Conservation (phyloP, 2,329 filamentous ascomycete species). For the Trichoderma sp. region DNA sequence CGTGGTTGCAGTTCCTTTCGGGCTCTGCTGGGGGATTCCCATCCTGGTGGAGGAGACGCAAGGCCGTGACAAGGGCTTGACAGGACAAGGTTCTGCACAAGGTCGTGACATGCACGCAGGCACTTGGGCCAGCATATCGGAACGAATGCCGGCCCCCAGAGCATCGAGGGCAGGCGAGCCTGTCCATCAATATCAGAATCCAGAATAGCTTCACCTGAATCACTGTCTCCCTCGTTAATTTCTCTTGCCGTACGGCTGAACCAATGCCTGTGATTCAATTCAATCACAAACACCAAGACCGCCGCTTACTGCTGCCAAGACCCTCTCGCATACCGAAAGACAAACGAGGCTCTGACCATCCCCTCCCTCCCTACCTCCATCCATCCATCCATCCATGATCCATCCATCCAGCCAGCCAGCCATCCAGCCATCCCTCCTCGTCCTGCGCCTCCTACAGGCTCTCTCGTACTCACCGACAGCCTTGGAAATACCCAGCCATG, state of each 20-base stretch:
- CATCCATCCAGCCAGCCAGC: neutral
- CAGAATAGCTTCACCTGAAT: neutral
- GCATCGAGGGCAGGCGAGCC: neutral
- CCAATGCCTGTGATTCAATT: neutral
- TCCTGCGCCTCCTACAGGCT: neutral
- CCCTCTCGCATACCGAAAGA: neutral
- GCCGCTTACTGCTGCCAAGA: neutral
- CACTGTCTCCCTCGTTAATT: neutral
- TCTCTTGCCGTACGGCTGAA: neutral
- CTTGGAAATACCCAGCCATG: neutral
- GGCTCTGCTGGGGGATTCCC: neutral
- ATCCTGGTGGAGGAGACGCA: neutral
- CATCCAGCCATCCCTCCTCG: neutral
- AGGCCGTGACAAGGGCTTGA: neutral
- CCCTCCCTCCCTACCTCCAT: no score
- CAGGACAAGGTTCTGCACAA: neutral
- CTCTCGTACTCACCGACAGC: neutral
- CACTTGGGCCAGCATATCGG: conserved; percentile 7
- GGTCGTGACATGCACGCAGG: neutral
- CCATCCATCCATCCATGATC: neutral
- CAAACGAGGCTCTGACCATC: neutral
- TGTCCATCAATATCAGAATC: neutral
- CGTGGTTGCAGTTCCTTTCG: conserved; percentile 1
- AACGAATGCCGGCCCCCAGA: conserved; percentile 14
- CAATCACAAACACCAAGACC: neutral